A percentile compares a stretch with the other conserved stretches of the same genome.
Conservation (phyloP, 1,284 basidiomycete species). For the Apiotrichum porosum region DNA sequence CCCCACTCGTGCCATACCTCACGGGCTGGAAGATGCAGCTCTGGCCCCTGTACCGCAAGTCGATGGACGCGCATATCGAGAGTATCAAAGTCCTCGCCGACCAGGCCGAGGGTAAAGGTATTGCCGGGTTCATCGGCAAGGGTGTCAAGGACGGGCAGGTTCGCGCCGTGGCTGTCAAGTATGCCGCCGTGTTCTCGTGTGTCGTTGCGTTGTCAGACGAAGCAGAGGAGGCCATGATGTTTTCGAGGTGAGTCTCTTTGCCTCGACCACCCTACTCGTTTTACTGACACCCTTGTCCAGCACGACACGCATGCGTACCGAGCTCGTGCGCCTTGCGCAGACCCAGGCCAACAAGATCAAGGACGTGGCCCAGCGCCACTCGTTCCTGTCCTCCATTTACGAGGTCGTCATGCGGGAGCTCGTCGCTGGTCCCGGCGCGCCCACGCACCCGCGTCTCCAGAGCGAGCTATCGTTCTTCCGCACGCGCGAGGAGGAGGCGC, state of each 20-base stretch:
- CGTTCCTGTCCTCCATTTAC: slow-evolving; percentile 66
- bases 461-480: slow-evolving; percentile 59
- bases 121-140: slow-evolving; percentile 54
- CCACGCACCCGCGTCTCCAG: slow-evolving; percentile 58
- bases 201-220: slow-evolving; percentile 72
- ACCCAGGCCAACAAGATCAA: slow-evolving; percentile 65
- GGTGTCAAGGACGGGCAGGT: slow-evolving; percentile 66
- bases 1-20: slow-evolving; percentile 72
- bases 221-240: slow-evolving; percentile 89
- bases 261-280: background rate
- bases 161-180: slow-evolving; percentile 58
- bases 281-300: slow-evolving; percentile 51
- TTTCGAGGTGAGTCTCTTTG: slow-evolving; percentile 63
- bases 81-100: slow-evolving; percentile 75
- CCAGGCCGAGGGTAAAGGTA: slow-evolving; percentile 53
- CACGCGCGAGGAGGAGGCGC: slow-evolving; percentile 57
- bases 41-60: slow-evolving; percentile 87
- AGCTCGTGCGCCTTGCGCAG: slow-evolving; percentile 72
- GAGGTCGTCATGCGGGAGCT: slow-evolving; percentile 71
- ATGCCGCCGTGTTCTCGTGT: slow-evolving; percentile 71
- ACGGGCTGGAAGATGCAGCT: slow-evolving; percentile 73
- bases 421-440: slow-evolving; percentile 53
- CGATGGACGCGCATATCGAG: slow-evolving; percentile 76
- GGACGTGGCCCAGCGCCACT: slow-evolving; percentile 57
- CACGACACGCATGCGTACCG: slow-evolving; percentile 75